Evolutionary conservation across 2,329 filamentous ascomycete species (phyloP), one percentile per base, ranked within the genome.

Genomic region (Fusarium nematophilum): DNA sequence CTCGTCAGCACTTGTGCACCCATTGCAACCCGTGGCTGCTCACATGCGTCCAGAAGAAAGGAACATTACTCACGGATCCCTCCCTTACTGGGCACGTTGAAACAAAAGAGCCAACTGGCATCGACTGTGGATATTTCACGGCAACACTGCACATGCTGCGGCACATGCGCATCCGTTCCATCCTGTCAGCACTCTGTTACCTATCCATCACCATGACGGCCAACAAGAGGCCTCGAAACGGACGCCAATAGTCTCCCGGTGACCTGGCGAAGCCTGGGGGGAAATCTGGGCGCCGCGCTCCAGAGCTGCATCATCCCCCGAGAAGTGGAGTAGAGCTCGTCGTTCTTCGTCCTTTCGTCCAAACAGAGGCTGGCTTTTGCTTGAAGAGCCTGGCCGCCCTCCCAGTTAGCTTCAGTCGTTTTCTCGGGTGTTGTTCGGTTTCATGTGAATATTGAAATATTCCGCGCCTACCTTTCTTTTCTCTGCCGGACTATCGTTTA

Each of bases 371-470:
- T 29, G 33, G n/a, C 17, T 15, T 36, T 7, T 34, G 14, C 9
- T 30, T 58, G 26, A 53, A 39, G 49, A 39, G 40, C 7, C 49
- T 47, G 49, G 30, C 42, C 21, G 17, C 27, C 25, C 36, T 34
- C 51, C 33, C 37, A 14, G 33, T 30, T 31, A 42, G 34, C 18
- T 15, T 31, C 45, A 43, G 45, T 42, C 17, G 21, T n/a, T 40
- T 38, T 34, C 15, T 49, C 47, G 61, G 61, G 39, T 57, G 26
- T 29, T 18, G 30, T 59, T 68, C 66, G 65, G 66, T 68, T 67
- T 55, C 66, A 68, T 68, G 66, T 68, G 66, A 68, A 68, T 38
- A 43, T 45, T 39, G 33, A 18, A 18, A 14, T 13, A 21, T 34
- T 29, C 39, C 33, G 27, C 23, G 31, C 40, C 18, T 11, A 30